Evolutionary conservation across 371 early-diverging fungal genomes (phyloP), one percentile per base, ranked within the genome.

Genomic region (Lichtheimia ramosa): DNA sequence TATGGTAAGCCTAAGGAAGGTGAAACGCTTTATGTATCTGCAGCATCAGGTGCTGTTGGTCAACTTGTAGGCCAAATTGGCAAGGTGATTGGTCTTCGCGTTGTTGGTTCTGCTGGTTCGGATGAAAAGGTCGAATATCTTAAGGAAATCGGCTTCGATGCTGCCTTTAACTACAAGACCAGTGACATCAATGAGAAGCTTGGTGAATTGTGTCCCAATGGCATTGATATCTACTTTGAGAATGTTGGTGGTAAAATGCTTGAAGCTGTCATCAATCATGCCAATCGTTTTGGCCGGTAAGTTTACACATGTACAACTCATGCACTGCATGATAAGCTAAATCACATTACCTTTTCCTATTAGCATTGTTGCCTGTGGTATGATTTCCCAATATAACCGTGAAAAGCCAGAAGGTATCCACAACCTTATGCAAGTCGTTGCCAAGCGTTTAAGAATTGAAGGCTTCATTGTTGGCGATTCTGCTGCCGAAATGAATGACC

Each of bases 111-210:
- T 2, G 91, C 91, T 3, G 90, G 92, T 0, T 77, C 85, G 5
- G 89, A n/a, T n/a, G n/a, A n/a, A n/a, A n/a, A n/a, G n/a, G n/a
- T n/a, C n/a, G n/a, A n/a, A n/a, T n/a, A n/a, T 59, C 76, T 92
- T 27, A 81, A 75, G 59, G 69, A 75, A 6, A 78, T 78, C 42
- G 87, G 86, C 2, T 87, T 86, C 43, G 90, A 91, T 70, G 89
- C 62, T 3, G 94, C 85, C 7, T 91, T 94, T 82, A 92, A 92
- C 79, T 92, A 92, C 83, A 92, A 91, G 75, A 89, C 83, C 2
- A 72, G 74, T 21, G 83, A 81, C 48, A 69, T 62, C 16, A 59
- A 62, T n/a, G 66, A 65, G 0, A 76, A 74, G 18, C 69, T 89
- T 24, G 43, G 41, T 0, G 72, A 84, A 64, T 58, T 69, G 8